Conservation (phyloP, 495 filamentous ascomycete genomes). For the Astrothelium subdiscretum region DNA sequence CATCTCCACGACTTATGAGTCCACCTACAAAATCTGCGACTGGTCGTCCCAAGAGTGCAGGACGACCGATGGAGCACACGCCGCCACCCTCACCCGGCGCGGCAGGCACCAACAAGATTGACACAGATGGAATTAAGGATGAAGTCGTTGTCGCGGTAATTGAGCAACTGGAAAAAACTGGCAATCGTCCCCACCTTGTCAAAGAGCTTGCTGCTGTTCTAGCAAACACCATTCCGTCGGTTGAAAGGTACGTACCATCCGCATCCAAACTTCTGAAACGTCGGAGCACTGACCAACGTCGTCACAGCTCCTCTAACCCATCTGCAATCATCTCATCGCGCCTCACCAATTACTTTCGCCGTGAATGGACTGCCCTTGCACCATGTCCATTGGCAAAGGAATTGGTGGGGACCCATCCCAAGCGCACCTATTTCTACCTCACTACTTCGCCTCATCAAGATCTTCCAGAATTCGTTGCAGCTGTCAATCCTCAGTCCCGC, state of each 20-base stretch:
- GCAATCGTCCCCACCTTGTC: constrained; percentile 84
- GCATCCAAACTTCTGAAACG: neutral
- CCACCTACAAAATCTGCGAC: constrained; percentile 33
- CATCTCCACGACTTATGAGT: constrained; percentile 39
- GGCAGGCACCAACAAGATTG: constrained; percentile 51
- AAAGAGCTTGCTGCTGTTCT: constrained; percentile 86
- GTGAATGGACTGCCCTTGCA: constrained; percentile 66
- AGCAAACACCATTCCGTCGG: constrained; percentile 60
- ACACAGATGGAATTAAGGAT: constrained; percentile 82
- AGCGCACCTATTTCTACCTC: constrained; percentile 91
- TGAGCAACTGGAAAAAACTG: constrained; percentile 79
- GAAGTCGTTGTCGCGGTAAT: constrained; percentile 91
- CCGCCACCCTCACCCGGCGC: constrained; percentile 72
- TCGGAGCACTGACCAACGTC: constrained; percentile 2
- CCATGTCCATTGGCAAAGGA: constrained; percentile 89
- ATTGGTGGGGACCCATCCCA: constrained; percentile 80
- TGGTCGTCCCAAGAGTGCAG: constrained; percentile 35
- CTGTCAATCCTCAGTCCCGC: constrained; percentile 30
- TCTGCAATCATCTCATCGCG: constrained; percentile 90
- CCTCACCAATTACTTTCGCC: constrained; percentile 77
- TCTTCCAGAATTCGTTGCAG: constrained; percentile 47
- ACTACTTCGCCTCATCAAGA: constrained; percentile 74
- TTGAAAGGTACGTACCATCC: constrained; percentile 66
- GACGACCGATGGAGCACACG: constrained; percentile 54
- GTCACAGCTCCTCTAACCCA: constrained; percentile 78